These are phyloP conservation scores for Mycena vitilis DNA, from an alignment of 768 basidiomycete genomes.

Conservation along the genomic window DNA sequence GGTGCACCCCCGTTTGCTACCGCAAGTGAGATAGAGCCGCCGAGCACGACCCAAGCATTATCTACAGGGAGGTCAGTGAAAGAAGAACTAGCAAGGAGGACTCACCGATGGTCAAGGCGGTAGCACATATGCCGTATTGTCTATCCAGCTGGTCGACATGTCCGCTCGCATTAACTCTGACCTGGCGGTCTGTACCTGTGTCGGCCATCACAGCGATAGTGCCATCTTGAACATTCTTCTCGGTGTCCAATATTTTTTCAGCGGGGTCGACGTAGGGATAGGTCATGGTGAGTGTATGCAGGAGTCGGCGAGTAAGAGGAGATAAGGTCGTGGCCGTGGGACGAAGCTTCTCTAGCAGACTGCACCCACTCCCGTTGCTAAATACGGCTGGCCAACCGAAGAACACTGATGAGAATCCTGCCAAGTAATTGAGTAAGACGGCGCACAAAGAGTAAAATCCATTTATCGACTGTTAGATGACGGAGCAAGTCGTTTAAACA, in stretches of 20 bases:
- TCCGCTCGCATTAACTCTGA: constrained; percentile 31
- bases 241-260: constrained; percentile 6
- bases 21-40: constrained; percentile 29
- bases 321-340: too few species aligned
- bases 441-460: too few species aligned
- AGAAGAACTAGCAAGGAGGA: background rate
- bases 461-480: too few species aligned
- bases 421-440: too few species aligned
- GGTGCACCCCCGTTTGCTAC: constrained; percentile 32
- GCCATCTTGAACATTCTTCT: constrained; percentile 13
- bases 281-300: too few species aligned
- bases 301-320: too few species aligned
- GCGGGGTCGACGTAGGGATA: background rate
- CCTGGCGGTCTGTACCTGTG: background rate
- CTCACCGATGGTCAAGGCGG: constrained; percentile 32
- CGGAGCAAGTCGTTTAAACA: too few species aligned
- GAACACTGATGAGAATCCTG: too few species aligned
- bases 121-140: constrained; percentile 34
- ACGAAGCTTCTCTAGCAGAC: too few species aligned
- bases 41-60: constrained; percentile 30
- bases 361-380: too few species aligned
- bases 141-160: constrained; percentile 32
- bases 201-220: constrained; percentile 11
- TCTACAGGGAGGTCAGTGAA: constrained; percentile 8
- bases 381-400: too few species aligned